Evolutionary conservation across 768 basidiomycete species (phyloP).

Genomic region (Tubosaeta sp.): DNA sequence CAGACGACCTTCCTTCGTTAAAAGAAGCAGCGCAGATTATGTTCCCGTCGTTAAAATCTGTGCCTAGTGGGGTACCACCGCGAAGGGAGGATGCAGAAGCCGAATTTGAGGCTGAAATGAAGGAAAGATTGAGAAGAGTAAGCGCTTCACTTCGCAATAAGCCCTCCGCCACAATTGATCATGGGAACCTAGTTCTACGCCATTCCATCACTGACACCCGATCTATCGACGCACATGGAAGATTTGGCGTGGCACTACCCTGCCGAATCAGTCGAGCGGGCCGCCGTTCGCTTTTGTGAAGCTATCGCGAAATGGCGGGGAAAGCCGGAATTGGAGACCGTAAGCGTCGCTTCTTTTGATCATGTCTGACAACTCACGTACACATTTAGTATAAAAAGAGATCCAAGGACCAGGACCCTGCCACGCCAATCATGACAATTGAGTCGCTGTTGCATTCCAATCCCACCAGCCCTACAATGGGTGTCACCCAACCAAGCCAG

Average conservation of each 20-base stretch:
- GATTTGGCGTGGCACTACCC: constrained; percentile 69
- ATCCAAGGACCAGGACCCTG: constrained; percentile 25
- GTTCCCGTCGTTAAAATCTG: constrained; percentile 51
- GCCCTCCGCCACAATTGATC: constrained; percentile 5
- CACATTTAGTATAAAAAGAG: constrained; percentile 55
- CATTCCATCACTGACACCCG: constrained; percentile 64
- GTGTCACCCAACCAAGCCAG: constrained; percentile 17
- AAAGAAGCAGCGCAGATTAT: constrained; percentile 62
- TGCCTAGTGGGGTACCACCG: constrained; percentile 23
- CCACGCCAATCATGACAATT: constrained; percentile 48
- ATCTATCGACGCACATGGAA: constrained; percentile 78
- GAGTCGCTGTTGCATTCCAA: constrained; percentile 70
- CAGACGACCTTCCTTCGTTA: constrained; percentile 71
- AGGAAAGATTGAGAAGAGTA: constrained; percentile 63
- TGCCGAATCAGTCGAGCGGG: constrained; percentile 75
- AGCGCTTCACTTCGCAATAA: constrained; percentile 27
- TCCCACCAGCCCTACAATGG: constrained; percentile 51
- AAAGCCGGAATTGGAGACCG: constrained; percentile 79
- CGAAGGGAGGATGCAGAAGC: constrained; percentile 53
- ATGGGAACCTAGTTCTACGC: constrained; percentile 62
- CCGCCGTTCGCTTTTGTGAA: constrained; percentile 75
- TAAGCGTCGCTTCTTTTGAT: constrained; percentile 24
- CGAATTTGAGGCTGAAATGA: constrained; percentile 76
- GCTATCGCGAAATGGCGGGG: constrained; percentile 80
- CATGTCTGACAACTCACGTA: constrained; percentile 22